Evolutionary conservation across 2,329 filamentous ascomycete genomes (phyloP), one percentile per base, ranked within the genome.

Genomic region (Penicillium sp.): DNA sequence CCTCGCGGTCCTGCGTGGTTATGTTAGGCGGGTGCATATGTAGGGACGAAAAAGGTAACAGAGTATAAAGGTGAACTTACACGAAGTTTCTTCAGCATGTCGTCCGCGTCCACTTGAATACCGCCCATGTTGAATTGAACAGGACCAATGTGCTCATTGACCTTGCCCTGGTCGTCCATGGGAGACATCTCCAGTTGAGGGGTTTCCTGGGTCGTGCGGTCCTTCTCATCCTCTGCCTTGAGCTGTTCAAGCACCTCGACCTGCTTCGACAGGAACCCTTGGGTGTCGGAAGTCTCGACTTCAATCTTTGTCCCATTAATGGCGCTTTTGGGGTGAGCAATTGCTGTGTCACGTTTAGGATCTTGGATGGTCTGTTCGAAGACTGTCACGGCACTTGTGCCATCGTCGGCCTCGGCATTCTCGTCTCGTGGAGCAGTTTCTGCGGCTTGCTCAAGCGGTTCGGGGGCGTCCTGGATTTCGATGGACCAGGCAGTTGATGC

Each of bases 51-150:
- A n/a, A n/a, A n/a, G n/a, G n/a, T n/a, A n/a, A n/a, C n/a, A n/a
- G n/a, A n/a, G n/a, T n/a, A n/a, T n/a, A n/a, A n/a, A n/a, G n/a
- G n/a, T n/a, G n/a, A n/a, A 63, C 76, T 67, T 76, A 93, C 91
- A 84, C 92, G 92, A 56, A 96, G 80, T 65, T 89, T 85, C 72
- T 92, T 89, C 54, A 96, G 77, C 89, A 95, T 94, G 67, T 96
- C 92, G 68, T 96, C 92, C 8, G 92, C 92, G 74, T 97, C 92
- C 26, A 96, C 90, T 70, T 96, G 92, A 59, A 99, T 97, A 49
- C 94, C 94, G 37, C 94, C 94, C 83, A 99, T 94, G 71, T 99
- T 99, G 78, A 97, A 97, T 69, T 96, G 92, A 60, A 97, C 92
- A 0, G 92, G 92, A 0, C 92, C 92, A 67, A 96, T 96, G 66